A percentile compares a stretch with the other conserved stretches of the same genome.
phyloP scores from a whole-genome alignment of 208 protist genomes.

The Crithidia expoeki region DNA sequence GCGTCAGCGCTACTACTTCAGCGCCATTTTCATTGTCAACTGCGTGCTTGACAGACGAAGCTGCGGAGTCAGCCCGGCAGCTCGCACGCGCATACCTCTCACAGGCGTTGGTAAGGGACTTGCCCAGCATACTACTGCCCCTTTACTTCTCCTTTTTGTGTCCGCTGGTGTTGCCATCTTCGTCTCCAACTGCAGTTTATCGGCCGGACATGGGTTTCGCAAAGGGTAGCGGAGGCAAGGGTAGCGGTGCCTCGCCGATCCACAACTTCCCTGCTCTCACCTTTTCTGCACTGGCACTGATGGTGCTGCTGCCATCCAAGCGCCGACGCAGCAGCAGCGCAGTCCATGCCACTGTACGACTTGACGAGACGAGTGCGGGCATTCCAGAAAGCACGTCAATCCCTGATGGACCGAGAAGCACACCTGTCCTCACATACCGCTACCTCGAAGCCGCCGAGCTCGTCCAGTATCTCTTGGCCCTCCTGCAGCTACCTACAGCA shows the following conservation, averaged over 20 bases:
- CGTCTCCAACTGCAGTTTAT: background rate
- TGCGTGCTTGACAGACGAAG: background rate
- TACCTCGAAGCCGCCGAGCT: slow-evolving; percentile 32
- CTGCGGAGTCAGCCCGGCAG: slow-evolving; percentile 21
- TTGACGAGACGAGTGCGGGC: background rate
- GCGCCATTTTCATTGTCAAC: background rate
- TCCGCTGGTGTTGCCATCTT: slow-evolving; percentile 26
- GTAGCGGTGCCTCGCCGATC: background rate
- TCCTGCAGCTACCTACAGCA: slow-evolving; percentile 31
- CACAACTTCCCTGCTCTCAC: background rate
- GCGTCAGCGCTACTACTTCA: background rate
- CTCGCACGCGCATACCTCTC: slow-evolving; percentile 23
- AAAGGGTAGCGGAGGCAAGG: background rate
- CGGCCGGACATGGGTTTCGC: background rate
- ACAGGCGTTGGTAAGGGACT: slow-evolving; percentile 21
- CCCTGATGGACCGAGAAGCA: background rate
- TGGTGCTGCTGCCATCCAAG: slow-evolving; percentile 21
- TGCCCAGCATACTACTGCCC: slow-evolving; percentile 21
- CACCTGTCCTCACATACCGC: slow-evolving; percentile 16
- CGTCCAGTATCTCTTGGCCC: slow-evolving; percentile 25
- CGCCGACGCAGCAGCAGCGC: background rate
- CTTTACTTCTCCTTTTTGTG: slow-evolving; percentile 36
- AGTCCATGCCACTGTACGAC: background rate
- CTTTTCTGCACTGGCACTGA: slow-evolving; percentile 11
- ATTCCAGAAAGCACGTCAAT: background rate